These are phyloP conservation scores for Colletotrichum sp. DNA, from an alignment of 2,329 filamentous ascomycete species.

Conservation along the genomic window DNA sequence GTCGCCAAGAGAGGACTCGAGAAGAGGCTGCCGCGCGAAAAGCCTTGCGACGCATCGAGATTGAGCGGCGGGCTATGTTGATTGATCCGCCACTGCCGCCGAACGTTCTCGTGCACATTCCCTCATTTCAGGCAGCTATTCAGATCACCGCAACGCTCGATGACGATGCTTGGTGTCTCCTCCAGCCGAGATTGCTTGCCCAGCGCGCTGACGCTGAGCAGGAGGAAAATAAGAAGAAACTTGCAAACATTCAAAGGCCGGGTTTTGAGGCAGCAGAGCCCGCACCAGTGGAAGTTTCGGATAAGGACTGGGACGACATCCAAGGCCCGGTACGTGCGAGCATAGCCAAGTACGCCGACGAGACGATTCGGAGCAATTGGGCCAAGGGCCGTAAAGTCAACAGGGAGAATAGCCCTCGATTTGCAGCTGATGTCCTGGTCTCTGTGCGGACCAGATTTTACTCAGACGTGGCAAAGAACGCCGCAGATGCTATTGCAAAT, in stretches of 20 bases:
- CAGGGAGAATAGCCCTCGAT: slow-evolving; percentile 67
- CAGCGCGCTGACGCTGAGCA: slow-evolving; percentile 71
- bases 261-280: slow-evolving; percentile 28
- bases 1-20: neutral
- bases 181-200: slow-evolving; percentile 70
- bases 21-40: slow-evolving; percentile 70
- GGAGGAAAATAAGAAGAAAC: slow-evolving; percentile 49
- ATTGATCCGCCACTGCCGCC: slow-evolving; percentile 70
- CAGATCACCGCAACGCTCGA: slow-evolving; percentile 72
- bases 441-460: slow-evolving; percentile 73
- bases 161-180: slow-evolving; percentile 71
- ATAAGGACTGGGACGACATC: slow-evolving; percentile 73
- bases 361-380: slow-evolving; percentile 72
- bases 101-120: slow-evolving; percentile 69
- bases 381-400: slow-evolving; percentile 66
- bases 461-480: slow-evolving; percentile 59
- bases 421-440: slow-evolving; percentile 75
- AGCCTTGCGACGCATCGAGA: slow-evolving; percentile 68
- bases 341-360: slow-evolving; percentile 71
- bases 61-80: slow-evolving; percentile 71
- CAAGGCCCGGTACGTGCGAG: slow-evolving; percentile 71
- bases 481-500: slow-evolving; percentile 48
- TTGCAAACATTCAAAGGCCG: slow-evolving; percentile 31
- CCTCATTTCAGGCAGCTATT: slow-evolving; percentile 76
- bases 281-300: slow-evolving; percentile 57